Base-by-base conservation (phyloP, 306 rosid species). In the Medicago arabica region DNA sequence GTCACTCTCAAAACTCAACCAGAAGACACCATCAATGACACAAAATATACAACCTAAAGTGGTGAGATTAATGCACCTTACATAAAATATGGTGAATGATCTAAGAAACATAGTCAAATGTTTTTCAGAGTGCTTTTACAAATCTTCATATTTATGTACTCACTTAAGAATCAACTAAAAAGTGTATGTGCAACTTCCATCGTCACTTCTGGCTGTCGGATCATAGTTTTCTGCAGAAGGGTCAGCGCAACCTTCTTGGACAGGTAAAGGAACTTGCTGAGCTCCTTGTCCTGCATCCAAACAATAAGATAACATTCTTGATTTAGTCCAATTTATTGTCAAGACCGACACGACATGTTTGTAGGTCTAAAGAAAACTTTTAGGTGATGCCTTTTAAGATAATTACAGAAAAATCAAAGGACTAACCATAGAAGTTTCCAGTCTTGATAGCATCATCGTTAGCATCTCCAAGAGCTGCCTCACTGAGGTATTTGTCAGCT, bases 401-500 rank as follows among this genome's bases (percentile, higher is more conserved):
- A 28, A 28, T 28, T 3, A 28, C 31, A 41, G 47, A 10, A 9
- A 41, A 12, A 41, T 41, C 47, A 10, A 9, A 41, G 47, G 49
- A 43, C 85, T 86, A 84, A 87, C 86, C 89, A 21, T 86, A 84
- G 76, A 86, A 87, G 72, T 86, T 86, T 67, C 92, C 90, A 3
- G 75, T 79, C 66, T 75, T 85, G 9, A 86, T 84, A 68, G 89
- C 78, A 82, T 88, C 93, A 16, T 82, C 82, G 11, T 90, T 90
- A 38, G 93, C 96, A 5, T 91, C 89, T 41, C 96, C 93, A 10
- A 91, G 90, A 57, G 91, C 93, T 17, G 93, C 91, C 75, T 88
- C 91, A 8, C 63, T 84, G 77, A 91, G 87, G 78, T 91, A 91
- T 70, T 85, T 88, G 43, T 85, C 91, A 12, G 93, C 74, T 85